Conservation (phyloP, 768 basidiomycete species). For the Boletus eberwhitei region DNA sequence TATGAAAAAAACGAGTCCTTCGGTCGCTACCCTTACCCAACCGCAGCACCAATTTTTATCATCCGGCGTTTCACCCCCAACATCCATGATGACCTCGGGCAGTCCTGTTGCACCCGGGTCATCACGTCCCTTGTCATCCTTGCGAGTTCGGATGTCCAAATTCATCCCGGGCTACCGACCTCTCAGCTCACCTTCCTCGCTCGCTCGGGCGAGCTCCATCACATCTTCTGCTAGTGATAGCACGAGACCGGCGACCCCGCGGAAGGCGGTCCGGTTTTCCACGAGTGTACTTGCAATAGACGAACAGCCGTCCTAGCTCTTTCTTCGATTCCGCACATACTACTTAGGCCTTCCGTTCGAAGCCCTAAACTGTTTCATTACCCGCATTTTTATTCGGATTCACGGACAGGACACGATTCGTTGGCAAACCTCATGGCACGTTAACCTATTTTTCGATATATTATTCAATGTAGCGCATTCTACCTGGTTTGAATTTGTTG, state of each 20-base stretch:
- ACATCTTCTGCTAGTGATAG: conserved; percentile 34
- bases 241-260: conserved; percentile 42
- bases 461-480: conserved; percentile 33
- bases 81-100: conserved; percentile 38
- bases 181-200: conserved; percentile 35
- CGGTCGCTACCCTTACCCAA: conserved; percentile 20
- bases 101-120: conserved; percentile 23
- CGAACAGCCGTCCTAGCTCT: conserved; percentile 17
- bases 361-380: conserved; percentile 15
- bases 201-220: conserved; percentile 29
- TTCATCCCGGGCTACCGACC: conserved; percentile 45
- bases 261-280: conserved; percentile 65
- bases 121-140: conserved; percentile 33
- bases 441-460: conserved; percentile 26
- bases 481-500: conserved; percentile 3
- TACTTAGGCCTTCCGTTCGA: conserved; percentile 1
- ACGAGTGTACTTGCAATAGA: conserved; percentile 36
- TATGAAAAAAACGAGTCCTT: conserved; percentile 50
- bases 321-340: not conserved
- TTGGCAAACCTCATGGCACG: conserved; percentile 9
- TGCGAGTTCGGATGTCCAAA: conserved; percentile 52
- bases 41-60: conserved; percentile 16
- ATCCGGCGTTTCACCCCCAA: conserved; percentile 19
- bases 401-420: conserved; percentile 17
- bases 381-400: conserved; percentile 22